phyloP scores from a whole-genome alignment of 306 rosid genomes.

The Chamaecrista fasciculata region DNA sequence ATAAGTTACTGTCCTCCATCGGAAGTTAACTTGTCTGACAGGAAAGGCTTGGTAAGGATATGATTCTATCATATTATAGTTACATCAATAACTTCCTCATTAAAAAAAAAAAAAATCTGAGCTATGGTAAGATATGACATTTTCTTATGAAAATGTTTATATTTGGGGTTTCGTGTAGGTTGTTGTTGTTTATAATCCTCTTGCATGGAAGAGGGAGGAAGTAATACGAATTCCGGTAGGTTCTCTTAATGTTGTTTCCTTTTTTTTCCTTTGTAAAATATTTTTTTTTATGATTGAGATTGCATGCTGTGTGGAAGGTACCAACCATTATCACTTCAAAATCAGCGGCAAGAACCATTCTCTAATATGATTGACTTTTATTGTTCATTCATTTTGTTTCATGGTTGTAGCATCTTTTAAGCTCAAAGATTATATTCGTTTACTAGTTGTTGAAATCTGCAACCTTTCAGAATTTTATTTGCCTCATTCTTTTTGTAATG shows the following conservation, averaged over 20 bases:
- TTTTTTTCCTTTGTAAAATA: not conserved
- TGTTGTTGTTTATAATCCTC: slow-evolving; percentile 75
- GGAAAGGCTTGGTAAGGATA: slow-evolving; percentile 63
- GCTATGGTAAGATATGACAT: slow-evolving; percentile 2
- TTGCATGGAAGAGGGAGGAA: slow-evolving; percentile 85
- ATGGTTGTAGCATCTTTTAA: not conserved
- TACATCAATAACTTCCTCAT: too few relatives aligned
- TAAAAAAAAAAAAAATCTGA: slow-evolving; percentile 16
- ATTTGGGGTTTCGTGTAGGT: slow-evolving; percentile 45
- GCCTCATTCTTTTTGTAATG: not conserved
- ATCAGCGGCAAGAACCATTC: not conserved
- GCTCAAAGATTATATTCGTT: slow-evolving; percentile 7
- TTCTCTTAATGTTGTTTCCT: slow-evolving; percentile 20
- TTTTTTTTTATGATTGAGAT: not conserved
- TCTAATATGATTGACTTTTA: slow-evolving; percentile 14
- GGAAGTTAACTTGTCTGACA: slow-evolving; percentile 52
- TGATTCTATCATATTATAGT: slow-evolving; percentile 7
- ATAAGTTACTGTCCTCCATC: slow-evolving; percentile 86
- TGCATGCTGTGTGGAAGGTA: not conserved
- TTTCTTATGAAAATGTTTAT: slow-evolving; percentile 1
- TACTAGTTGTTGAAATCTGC: slow-evolving; percentile 15
- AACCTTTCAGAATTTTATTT: slow-evolving; percentile 7
- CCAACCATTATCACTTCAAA: slow-evolving; percentile 5
- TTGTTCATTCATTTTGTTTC: slow-evolving; percentile 18
- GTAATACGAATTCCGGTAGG: slow-evolving; percentile 80